phyloP scores from a whole-genome alignment of 768 basidiomycete genomes.

The Coprinellus micaceus region DNA sequence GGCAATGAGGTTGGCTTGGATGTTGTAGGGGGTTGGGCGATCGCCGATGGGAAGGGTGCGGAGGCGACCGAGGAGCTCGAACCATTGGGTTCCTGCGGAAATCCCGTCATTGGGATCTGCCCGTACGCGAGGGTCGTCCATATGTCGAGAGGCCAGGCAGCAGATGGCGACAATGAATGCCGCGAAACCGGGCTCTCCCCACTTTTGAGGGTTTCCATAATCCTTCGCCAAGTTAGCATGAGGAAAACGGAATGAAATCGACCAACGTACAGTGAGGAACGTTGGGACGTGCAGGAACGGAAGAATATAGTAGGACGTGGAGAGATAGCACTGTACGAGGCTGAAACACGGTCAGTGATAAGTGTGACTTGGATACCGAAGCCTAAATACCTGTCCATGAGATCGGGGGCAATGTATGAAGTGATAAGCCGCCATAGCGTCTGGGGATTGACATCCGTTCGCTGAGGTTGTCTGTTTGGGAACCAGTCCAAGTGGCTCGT shows the following conservation, averaged over 20 bases:
- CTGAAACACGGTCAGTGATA: conserved; percentile 32
- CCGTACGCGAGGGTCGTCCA: conserved; percentile 87
- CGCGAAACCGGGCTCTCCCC: conserved; percentile 94
- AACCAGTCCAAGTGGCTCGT: conserved; percentile 64
- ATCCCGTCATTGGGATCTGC: conserved; percentile 77
- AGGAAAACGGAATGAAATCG: too few species aligned
- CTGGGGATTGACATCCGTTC: conserved; percentile 83
- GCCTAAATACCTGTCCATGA: conserved; percentile 81
- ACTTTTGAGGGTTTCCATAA: conserved; percentile 91
- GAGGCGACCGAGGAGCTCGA: conserved; percentile 81
- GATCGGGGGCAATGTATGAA: conserved; percentile 78
- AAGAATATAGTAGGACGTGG: conserved; percentile 89
- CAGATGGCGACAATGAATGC: conserved; percentile 92
- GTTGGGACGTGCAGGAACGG: conserved; percentile 91
- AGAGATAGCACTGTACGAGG: conserved; percentile 79
- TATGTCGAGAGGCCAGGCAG: conserved; percentile 86
- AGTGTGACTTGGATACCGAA: conserved; percentile 7
- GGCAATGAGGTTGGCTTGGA: conserved; percentile 88
- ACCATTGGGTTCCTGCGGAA: conserved; percentile 90
- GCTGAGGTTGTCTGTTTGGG: conserved; percentile 71
- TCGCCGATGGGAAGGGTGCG: conserved; percentile 88
- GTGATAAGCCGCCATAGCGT: conserved; percentile 85
- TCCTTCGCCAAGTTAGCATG: conserved; percentile 45
- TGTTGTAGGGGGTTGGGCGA: conserved; percentile 85
- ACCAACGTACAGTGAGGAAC: conserved; percentile 69